These are phyloP conservation scores for Colletotrichum neosansevieriae DNA, from an alignment of 2,329 filamentous ascomycete species.

Conservation along the genomic window DNA sequence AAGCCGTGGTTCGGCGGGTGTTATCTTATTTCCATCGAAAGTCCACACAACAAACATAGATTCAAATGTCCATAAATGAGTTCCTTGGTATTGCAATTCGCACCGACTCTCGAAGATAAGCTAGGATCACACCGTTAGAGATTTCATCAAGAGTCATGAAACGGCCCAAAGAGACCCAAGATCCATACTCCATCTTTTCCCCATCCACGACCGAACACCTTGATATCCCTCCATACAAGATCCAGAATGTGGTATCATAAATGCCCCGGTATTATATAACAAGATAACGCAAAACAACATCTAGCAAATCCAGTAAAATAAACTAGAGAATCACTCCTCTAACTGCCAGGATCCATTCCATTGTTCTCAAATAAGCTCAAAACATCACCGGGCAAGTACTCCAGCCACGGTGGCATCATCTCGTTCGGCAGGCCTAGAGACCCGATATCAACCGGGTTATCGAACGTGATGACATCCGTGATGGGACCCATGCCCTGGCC, in stretches of 20 bases:
- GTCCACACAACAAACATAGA: too few species aligned
- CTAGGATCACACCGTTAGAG: background rate
- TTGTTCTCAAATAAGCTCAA: conserved; percentile 64
- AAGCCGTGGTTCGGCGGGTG: too few species aligned
- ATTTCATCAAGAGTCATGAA: background rate
- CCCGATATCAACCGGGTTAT: conserved; percentile 81
- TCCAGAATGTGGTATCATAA: conserved; percentile 15
- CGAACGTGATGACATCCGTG: conserved; percentile 74
- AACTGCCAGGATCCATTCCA: conserved; percentile 31
- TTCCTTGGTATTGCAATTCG: too few species aligned
- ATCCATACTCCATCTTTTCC: background rate
- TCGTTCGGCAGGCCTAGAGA: conserved; percentile 71
- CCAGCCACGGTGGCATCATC: conserved; percentile 78
- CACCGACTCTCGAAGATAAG: background rate
- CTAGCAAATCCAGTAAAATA: background rate
- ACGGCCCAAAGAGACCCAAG: background rate
- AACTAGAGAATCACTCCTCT: background rate
- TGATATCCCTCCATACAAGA: background rate
- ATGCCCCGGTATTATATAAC: background rate
- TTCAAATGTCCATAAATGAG: too few species aligned
- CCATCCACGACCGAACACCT: background rate
- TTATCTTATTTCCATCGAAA: too few species aligned
- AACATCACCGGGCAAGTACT: conserved; percentile 77
- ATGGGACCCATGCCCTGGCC: conserved; percentile 44
- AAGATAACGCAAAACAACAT: background rate